A percentile compares a stretch with the other conserved stretches of the same genome.
phyloP scores from a whole-genome alignment of 495 filamentous ascomycete genomes.

The Neurospora sp. region DNA sequence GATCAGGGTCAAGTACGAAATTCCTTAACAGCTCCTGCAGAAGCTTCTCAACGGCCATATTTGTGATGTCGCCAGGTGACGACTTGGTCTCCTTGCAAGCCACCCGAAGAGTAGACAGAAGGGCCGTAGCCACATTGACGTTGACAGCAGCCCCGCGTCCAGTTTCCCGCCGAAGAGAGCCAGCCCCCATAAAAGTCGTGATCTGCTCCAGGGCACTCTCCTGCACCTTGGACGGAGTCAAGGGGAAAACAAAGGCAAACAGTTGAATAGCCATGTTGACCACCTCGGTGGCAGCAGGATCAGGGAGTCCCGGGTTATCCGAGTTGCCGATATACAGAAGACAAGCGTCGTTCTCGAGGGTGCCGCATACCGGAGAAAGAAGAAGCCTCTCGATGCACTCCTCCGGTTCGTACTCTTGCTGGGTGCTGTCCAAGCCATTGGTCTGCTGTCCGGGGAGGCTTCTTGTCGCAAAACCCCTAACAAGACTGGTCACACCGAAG shows the following conservation, averaged over 20 bases:
- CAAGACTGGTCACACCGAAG: conserved; percentile 81
- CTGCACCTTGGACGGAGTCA: conserved; percentile 83
- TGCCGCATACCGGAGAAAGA: conserved; percentile 66
- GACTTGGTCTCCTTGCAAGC: conserved; percentile 68
- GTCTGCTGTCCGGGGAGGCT: conserved; percentile 61
- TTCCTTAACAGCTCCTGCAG: conserved; percentile 75
- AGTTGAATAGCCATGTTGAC: conserved; percentile 87
- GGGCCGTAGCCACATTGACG: conserved; percentile 77
- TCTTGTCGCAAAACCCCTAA: conserved; percentile 63
- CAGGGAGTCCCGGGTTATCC: conserved; percentile 41
- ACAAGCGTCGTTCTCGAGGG: conserved; percentile 83
- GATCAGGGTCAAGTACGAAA: conserved; percentile 72
- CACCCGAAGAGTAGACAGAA: conserved; percentile 72
- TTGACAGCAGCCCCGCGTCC: conserved; percentile 81
- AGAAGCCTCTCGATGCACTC: conserved; percentile 59
- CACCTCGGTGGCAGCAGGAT: conserved; percentile 84
- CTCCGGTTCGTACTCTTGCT: conserved; percentile 56
- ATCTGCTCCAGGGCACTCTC: conserved; percentile 93
- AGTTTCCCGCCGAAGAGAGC: conserved; percentile 70
- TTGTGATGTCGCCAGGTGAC: conserved; percentile 61
- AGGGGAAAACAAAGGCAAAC: conserved; percentile 80
- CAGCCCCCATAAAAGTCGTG: conserved; percentile 70
- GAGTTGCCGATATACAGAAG: conserved; percentile 56
- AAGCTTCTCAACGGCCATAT: conserved; percentile 69
- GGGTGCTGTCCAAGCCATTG: conserved; percentile 42